Base-by-base conservation (phyloP, 768 basidiomycete species). In the Cubamyces sp. region DNA sequence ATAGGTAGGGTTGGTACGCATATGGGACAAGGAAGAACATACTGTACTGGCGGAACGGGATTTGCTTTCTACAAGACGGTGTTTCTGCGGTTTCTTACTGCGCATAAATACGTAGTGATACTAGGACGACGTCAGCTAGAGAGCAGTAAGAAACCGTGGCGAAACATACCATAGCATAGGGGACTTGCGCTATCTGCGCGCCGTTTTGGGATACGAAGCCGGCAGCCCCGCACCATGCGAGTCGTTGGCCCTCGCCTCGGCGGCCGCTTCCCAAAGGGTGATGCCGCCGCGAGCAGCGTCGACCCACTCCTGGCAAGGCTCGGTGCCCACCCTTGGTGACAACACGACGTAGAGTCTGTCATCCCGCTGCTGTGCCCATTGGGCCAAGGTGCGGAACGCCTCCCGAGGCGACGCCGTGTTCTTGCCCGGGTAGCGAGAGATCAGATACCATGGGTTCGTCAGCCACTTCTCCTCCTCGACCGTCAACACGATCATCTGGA, bases 401-500 rank as follows among this genome's bases (percentile, higher is more conserved):
- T 55, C 62, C 11, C 64, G 47, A 6, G 68, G 70, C 21, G 70
- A 68, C 11, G 26, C 19, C 5, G 21, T 39, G 28, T 18, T 18
- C 28, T 55, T 49, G 5, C 52, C 55, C 3, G 64, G 61, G 47
- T 54, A 62, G 9, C 49, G 52, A 5, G 54, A 49, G 37, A 63
- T 57, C 41, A 66, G 57, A 21, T 66, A 64, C 68, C 66, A 68
- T n/a, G 67, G 67, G 40, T 66, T 65, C 39, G 45, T 43, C 16
- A 69, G 8, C 62, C 64, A 71, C 43, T 64, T 65, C 12, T 54
- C 43, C 60, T 69, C 67, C 16, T 61, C 65, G 21, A 71, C 61
- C 12, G 70, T 69, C 3, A 71, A 53, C 15, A 71, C 66, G 42
- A 71, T 46, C 67, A 71, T 68, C 54, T 40, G 37, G 59, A 71